Percentiles rank a stretch among this genome's conserved stretches.
These are phyloP conservation scores for Calonectria hongkongensis DNA, from an alignment of 2,329 filamentous ascomycete species.

Conservation along the genomic window DNA sequence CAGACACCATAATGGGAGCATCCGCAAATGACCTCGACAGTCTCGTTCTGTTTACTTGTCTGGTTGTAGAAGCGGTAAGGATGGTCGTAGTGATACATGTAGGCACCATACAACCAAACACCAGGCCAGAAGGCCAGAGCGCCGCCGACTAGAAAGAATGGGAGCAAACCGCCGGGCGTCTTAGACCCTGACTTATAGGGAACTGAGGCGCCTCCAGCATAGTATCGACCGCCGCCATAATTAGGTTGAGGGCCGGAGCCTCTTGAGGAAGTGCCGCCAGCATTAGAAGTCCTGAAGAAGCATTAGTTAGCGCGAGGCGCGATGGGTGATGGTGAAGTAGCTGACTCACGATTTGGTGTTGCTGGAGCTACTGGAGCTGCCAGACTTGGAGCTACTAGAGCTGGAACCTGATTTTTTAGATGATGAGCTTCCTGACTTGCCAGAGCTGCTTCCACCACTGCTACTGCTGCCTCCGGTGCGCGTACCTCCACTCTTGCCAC, in stretches of 20 bases:
- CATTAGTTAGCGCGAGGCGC: conserved; percentile 20
- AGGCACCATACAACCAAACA: conserved; percentile 78
- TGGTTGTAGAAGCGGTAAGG: conserved; percentile 69
- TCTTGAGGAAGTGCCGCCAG: conserved; percentile 71
- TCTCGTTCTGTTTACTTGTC: conserved; percentile 64
- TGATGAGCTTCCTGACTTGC: conserved; percentile 49
- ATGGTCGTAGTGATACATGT: conserved; percentile 72
- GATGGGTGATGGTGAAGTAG: not conserved
- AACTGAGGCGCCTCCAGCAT: conserved; percentile 77
- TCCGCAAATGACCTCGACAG: conserved; percentile 65
- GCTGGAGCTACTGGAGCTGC: conserved; percentile 12
- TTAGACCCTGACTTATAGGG: conserved; percentile 78
- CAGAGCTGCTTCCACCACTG: conserved; percentile 10
- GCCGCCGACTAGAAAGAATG: conserved; percentile 70
- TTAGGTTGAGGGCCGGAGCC: conserved; percentile 75
- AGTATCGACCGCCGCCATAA: conserved; percentile 79
- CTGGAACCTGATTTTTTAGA: conserved; percentile 37
- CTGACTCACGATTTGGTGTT: conserved; percentile 40
- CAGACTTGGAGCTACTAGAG: conserved; percentile 37
- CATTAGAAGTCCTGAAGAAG: conserved; percentile 52
- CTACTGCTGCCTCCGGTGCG: conserved; percentile 1
- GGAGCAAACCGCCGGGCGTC: conserved; percentile 70
- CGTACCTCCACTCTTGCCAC: conserved; percentile 42
- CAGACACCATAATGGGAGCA: conserved; percentile 72
- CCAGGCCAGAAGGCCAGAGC: conserved; percentile 78